Evolutionary conservation across 2,329 filamentous ascomycete genomes (phyloP), one percentile per base, ranked within the genome.

Genomic region (Pleurostoma richardsiae): DNA sequence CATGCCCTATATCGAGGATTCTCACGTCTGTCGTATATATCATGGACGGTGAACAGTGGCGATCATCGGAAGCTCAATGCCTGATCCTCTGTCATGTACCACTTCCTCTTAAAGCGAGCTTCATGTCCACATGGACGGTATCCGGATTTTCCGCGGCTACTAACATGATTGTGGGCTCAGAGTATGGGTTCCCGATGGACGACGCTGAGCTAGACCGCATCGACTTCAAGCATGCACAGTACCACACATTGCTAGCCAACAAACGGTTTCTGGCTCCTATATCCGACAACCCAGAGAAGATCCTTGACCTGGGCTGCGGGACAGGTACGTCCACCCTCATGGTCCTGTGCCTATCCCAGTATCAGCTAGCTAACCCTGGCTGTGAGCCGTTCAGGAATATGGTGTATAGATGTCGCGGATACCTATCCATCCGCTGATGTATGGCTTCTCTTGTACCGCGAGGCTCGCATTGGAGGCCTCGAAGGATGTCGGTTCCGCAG

Each of bases 141-240:
- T 19, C 19, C 19, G 19, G 19, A 19, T 19, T 19, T 19, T 19
- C 19, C 19, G 19, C 19, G 19, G 19, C 19, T 19, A 19, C 19
- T 19, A 19, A 19, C 19, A 19, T 19, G 19, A 19, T 19, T 19
- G 19, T 19, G 19, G 19, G 19, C 19, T 19, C 19, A 68, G 65
- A 69, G 47, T 68, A 69, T 50, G 63, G 64, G 4, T 51, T 71
- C 11, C 68, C 67, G 6, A 70, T 69, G 58, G 68, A 71, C 40
- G 65, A 69, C 40, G 51, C 52, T 5, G 68, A 70, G 47, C 56
- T 70, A 27, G 66, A 70, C 44, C 59, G 68, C 10, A 67, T 70
- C n/a, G 66, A 71, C 47, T 59, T 70, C 56, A 61, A 59, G 10
- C 68, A 71, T 49, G 56, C 57, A 7, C 65, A 67, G 46, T 67